A percentile compares a stretch with the other conserved stretches of the same genome.
Conservation (phyloP, 2,329 filamentous ascomycete species). For the Penicillium decumbens region DNA sequence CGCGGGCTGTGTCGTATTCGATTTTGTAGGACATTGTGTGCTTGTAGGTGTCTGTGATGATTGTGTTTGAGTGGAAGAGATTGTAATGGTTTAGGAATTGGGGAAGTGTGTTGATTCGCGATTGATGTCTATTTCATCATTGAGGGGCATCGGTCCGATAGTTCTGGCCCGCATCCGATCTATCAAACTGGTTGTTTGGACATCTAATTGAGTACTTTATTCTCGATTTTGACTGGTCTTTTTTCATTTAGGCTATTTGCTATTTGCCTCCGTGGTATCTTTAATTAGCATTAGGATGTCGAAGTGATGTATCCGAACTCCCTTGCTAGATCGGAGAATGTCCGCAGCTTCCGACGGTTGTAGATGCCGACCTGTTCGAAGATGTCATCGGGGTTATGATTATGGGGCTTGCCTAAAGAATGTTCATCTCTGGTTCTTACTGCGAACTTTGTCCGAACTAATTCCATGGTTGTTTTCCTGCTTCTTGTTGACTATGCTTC, state of each 20-base stretch:
- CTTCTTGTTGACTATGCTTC: background rate
- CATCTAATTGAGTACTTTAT: background rate
- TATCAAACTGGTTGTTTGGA: conserved; percentile 2
- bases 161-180: conserved; percentile 17
- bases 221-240: background rate
- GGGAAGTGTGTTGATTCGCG: background rate
- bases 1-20: conserved; percentile 22
- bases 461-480: background rate
- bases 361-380: background rate
- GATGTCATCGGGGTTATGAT: background rate
- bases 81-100: background rate
- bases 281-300: background rate
- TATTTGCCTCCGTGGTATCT: background rate
- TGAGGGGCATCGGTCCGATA: conserved; percentile 17
- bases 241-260: background rate
- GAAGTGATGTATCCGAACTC: background rate
- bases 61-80: background rate
- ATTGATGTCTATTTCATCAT: conserved; percentile 9
- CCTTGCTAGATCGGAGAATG: background rate
- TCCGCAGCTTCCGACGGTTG: conserved; percentile 3
- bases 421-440: background rate
- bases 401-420: background rate
- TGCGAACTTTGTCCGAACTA: background rate
- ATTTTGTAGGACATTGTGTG: conserved; percentile 35
- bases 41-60: no score